These are phyloP conservation scores for Acanthamoeba culbertsoni DNA, from an alignment of 208 protist species.

Conservation along the genomic window DNA sequence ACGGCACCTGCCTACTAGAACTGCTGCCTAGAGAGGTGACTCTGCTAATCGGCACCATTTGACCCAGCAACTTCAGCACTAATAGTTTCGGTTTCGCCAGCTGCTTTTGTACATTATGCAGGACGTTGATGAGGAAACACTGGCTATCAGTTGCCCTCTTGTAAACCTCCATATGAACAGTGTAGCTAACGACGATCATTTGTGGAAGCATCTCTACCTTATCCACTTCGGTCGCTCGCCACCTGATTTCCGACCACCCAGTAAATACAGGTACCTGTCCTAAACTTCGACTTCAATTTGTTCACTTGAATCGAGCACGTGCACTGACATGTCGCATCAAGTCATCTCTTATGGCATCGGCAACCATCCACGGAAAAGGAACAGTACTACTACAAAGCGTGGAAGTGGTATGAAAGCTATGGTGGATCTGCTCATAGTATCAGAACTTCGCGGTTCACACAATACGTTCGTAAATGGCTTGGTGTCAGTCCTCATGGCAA, in stretches of 20 bases:
- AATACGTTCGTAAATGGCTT: neutral
- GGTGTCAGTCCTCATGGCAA: neutral
- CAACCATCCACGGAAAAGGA: neutral
- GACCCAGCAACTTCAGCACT: neutral
- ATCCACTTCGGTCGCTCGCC: neutral
- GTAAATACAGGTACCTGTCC: neutral
- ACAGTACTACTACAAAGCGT: conserved; percentile 23
- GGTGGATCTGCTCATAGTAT: neutral
- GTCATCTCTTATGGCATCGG: neutral
- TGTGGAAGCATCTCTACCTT: conserved; percentile 10
- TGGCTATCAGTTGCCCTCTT: neutral
- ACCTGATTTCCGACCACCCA: neutral
- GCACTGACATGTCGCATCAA: neutral
- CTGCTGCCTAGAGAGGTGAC: neutral
- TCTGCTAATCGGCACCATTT: neutral
- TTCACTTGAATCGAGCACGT: neutral
- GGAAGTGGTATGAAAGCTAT: conserved; percentile 13
- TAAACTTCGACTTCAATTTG: neutral
- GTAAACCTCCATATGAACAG: neutral
- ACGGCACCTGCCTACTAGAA: neutral
- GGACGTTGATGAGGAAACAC: neutral
- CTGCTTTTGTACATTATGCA: conserved; percentile 17
- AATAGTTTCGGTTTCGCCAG: neutral
- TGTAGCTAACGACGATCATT: neutral
- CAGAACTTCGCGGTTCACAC: neutral